These are phyloP conservation scores for Fusarium luffae DNA, from an alignment of 2,329 filamentous ascomycete genomes.

Conservation along the genomic window DNA sequence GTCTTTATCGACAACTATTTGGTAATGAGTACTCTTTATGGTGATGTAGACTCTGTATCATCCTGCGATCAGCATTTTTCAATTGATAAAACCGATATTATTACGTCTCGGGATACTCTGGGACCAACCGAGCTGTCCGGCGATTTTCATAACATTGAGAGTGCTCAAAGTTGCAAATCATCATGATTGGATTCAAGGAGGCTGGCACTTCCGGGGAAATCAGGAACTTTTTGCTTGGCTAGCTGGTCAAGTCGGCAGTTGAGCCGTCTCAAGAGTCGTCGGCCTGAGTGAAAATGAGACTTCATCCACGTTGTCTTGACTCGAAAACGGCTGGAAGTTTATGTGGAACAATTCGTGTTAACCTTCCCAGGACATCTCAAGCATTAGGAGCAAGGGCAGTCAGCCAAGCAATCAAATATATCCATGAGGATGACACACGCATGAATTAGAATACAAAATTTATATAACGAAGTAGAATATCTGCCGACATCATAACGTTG, in stretches of 20 bases:
- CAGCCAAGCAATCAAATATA: not conserved
- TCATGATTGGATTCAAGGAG: not conserved
- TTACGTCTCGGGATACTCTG: not conserved
- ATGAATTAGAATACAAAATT: not conserved
- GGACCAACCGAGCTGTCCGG: not conserved
- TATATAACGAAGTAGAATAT: not conserved
- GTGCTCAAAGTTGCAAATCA: not conserved
- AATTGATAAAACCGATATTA: no score
- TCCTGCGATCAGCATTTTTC: not conserved
- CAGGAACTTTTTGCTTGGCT: not conserved
- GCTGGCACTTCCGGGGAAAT: not conserved
- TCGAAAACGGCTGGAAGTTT: not conserved
- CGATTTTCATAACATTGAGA: not conserved
- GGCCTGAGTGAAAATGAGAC: not conserved
- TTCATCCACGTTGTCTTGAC: not conserved
- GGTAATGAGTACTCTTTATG: rapidly evolving
- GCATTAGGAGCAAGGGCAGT: no score
- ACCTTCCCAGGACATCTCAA: no score
- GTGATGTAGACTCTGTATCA: not conserved
- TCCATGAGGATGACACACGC: no score
- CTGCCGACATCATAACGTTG: not conserved
- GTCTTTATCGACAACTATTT: not conserved
- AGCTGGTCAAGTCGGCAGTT: rapidly evolving
- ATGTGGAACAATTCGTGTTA: not conserved
- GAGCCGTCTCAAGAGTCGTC: not conserved